phyloP scores from a whole-genome alignment of 305 asterid genomes.

The Fraxinus sp. region DNA sequence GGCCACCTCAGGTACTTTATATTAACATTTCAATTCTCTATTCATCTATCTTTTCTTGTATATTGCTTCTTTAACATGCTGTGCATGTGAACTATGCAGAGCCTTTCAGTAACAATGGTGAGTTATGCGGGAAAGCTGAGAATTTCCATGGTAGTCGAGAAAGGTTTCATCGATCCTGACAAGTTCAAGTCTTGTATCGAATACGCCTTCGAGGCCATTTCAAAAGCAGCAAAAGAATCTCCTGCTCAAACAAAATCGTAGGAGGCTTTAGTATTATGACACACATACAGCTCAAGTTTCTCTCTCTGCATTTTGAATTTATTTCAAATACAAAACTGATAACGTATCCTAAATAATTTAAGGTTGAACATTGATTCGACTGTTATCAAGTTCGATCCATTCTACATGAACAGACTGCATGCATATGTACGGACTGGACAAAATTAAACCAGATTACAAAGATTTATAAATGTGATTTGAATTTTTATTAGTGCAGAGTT shows the following conservation, averaged over 20 bases:
- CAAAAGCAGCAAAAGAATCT: conserved; percentile 13
- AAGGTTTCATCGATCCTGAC: conserved; percentile 25
- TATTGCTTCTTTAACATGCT: neutral
- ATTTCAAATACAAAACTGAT: neutral
- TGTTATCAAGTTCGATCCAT: neutral
- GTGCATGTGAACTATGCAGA: conserved; percentile 18
- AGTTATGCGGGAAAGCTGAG: conserved; percentile 34
- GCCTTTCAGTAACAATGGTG: conserved; percentile 27
- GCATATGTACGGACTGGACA: no score
- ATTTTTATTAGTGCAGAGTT: neutral
- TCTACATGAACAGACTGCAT: neutral
- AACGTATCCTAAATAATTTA: neutral
- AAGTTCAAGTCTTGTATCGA: conserved; percentile 19
- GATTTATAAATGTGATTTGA: neutral
- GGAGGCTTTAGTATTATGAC: neutral
- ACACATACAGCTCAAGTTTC: neutral
- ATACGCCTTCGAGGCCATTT: conserved; percentile 20
- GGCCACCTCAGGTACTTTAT: conserved; percentile 23
- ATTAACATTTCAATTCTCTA: neutral
- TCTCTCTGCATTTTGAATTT: neutral
- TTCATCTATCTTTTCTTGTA: neutral
- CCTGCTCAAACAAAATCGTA: neutral
- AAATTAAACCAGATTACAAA: neutral
- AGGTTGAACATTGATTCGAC: neutral
- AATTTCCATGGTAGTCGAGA: conserved; percentile 28